Percentiles rank a stretch among this genome's conserved stretches.
phyloP scores from a whole-genome alignment of 2,329 filamentous ascomycete species.

The Phaeosphaeria sp. region DNA sequence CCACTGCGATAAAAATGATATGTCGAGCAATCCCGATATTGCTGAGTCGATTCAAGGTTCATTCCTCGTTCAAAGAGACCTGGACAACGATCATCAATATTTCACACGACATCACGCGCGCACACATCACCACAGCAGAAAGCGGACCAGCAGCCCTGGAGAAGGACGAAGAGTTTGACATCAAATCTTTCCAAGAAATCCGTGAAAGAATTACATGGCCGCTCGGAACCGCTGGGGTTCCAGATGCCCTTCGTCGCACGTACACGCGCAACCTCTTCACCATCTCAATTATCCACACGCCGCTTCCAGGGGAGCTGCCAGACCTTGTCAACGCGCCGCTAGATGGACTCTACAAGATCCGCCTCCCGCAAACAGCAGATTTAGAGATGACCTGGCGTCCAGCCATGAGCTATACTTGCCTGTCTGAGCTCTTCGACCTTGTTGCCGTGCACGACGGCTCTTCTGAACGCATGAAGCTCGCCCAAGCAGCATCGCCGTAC shows the following conservation, averaged over 20 bases:
- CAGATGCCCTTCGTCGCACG: constrained; percentile 69
- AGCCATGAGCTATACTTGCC: constrained; percentile 79
- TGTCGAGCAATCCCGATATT: constrained; percentile 64
- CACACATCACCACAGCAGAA: constrained; percentile 46
- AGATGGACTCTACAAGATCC: constrained; percentile 66
- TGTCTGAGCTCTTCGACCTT: constrained; percentile 70
- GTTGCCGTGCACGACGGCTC: constrained; percentile 61
- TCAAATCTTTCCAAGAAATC: constrained; percentile 72
- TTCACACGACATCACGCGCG: constrained; percentile 46
- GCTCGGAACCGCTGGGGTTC: constrained; percentile 70
- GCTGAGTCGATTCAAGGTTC: background rate
- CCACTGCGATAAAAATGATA: constrained; percentile 71
- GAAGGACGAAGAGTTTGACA: constrained; percentile 82
- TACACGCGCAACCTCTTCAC: constrained; percentile 81
- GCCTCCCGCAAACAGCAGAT: constrained; percentile 75
- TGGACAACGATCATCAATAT: constrained; percentile 64
- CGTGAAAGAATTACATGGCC: constrained; percentile 75
- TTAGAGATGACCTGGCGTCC: constrained; percentile 69
- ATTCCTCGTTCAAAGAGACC: constrained; percentile 52
- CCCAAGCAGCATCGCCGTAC: constrained; percentile 78
- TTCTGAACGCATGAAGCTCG: constrained; percentile 64
- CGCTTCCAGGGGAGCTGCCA: constrained; percentile 67
- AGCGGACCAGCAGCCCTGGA: constrained; percentile 39
- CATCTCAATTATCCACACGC: constrained; percentile 79
- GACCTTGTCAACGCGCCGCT: constrained; percentile 60